These are phyloP conservation scores for Suillus occidentalis DNA, from an alignment of 768 basidiomycete species.

Conservation along the genomic window DNA sequence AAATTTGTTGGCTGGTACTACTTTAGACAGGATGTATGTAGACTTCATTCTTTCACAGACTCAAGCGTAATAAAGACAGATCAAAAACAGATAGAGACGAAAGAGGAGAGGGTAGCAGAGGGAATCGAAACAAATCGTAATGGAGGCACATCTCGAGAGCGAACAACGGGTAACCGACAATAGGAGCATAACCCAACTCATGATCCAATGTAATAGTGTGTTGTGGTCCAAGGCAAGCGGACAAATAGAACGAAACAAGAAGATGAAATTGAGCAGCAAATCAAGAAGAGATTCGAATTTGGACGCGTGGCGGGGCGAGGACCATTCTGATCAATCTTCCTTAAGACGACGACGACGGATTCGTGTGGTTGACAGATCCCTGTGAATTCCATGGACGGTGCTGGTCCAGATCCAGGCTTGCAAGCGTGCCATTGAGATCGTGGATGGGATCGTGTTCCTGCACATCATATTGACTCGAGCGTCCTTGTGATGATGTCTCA, in stretches of 20 bases:
- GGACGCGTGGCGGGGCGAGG: slow-evolving; percentile 14
- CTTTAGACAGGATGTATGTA: slow-evolving; percentile 16
- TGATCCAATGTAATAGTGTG: slow-evolving; percentile 34
- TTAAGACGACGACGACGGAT: slow-evolving; percentile 18
- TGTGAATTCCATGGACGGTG: slow-evolving; percentile 33
- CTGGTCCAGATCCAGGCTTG: slow-evolving; percentile 67
- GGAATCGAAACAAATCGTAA: slow-evolving; percentile 36
- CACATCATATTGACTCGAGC: slow-evolving; percentile 21
- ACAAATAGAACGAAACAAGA: slow-evolving; percentile 18
- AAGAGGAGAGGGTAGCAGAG: slow-evolving; percentile 19
- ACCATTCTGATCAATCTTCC: slow-evolving; percentile 3
- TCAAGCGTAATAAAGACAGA: slow-evolving; percentile 24
- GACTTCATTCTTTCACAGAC: slow-evolving; percentile 11
- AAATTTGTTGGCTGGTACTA: slow-evolving; percentile 12
- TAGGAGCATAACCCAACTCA: slow-evolving; percentile 31
- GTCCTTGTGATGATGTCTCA: slow-evolving; percentile 32
- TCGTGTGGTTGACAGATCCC: slow-evolving; percentile 16
- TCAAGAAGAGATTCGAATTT: slow-evolving; percentile 20
- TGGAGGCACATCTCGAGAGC: slow-evolving; percentile 38
- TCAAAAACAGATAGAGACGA: slow-evolving; percentile 27
- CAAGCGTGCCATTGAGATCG: slow-evolving; percentile 75
- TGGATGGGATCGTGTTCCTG: slow-evolving; percentile 55
- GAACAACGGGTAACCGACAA: slow-evolving; percentile 31
- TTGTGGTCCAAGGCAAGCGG: slow-evolving; percentile 21
- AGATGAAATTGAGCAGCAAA: slow-evolving; percentile 21